Conservation (phyloP, 805 yeast genomes). For the Candida peoriensis region DNA sequence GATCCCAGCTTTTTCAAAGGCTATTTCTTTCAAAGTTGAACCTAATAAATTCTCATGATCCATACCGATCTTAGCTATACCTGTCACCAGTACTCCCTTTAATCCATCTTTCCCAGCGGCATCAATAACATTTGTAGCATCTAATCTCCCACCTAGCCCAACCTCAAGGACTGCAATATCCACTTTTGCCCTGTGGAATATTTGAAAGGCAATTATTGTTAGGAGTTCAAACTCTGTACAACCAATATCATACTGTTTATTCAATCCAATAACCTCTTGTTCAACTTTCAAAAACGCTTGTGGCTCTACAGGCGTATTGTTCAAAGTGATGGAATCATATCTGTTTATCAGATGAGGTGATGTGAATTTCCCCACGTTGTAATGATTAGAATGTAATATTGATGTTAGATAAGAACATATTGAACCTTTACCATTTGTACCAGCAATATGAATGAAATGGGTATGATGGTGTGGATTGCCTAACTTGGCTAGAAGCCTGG, state of each 20-base stretch:
- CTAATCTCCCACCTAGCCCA: conserved; percentile 87
- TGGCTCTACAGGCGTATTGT: conserved; percentile 49
- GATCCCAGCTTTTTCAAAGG: conserved; percentile 83
- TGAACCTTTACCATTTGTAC: conserved; percentile 96
- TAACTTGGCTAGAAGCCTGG: conserved; percentile 39
- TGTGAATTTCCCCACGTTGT: conserved; percentile 72
- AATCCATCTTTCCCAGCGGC: conserved; percentile 14
- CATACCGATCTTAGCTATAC: conserved; percentile 77
- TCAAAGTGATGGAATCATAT: conserved; percentile 70
- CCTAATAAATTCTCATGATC: conserved; percentile 86
- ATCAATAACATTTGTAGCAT: conserved; percentile 77
- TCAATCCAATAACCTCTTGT: conserved; percentile 34
- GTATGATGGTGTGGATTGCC: conserved; percentile 67
- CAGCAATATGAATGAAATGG: conserved; percentile 85
- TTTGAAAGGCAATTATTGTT: conserved; percentile 79
- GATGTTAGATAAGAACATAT: conserved; percentile 78
- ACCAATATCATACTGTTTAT: conserved; percentile 39
- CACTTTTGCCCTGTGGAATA: conserved; percentile 56
- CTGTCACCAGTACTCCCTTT: conserved; percentile 52
- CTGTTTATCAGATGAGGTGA: conserved; percentile 78
- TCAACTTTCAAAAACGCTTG: conserved; percentile 42
- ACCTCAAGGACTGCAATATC: conserved; percentile 86
- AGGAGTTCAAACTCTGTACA: conserved; percentile 88
- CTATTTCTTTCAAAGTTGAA: conserved; percentile 55
- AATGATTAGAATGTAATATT: conserved; percentile 42